Conservation (phyloP, 2,329 filamentous ascomycete genomes). For the Fusarium sp. region DNA sequence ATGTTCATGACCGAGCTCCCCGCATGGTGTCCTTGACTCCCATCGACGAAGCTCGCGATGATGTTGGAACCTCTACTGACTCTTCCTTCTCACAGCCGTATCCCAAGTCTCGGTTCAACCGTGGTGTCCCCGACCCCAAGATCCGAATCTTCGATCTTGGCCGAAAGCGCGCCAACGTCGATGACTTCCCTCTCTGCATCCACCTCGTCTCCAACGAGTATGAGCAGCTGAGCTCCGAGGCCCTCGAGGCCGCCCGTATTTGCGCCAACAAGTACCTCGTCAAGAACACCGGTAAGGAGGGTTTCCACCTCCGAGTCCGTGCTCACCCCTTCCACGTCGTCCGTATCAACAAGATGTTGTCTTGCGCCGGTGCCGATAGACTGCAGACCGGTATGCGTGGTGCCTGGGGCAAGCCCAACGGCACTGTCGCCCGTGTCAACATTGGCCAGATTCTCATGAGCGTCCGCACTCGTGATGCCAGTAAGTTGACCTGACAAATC, state of each 20-base stretch:
- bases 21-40: not conserved
- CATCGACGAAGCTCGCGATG: slow-evolving; percentile 9
- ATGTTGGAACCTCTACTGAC: slow-evolving; percentile 31
- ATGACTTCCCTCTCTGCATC: slow-evolving; percentile 99
- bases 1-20: slow-evolving; percentile 9
- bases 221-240: slow-evolving; percentile 99
- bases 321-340: slow-evolving; percentile 99
- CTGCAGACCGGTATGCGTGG: slow-evolving; percentile 99
- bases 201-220: slow-evolving; percentile 99
- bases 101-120: slow-evolving; percentile 99
- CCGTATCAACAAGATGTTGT: slow-evolving; percentile 99
- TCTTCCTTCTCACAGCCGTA: slow-evolving; percentile 70
- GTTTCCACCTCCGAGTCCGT: slow-evolving; percentile 78
- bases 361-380: slow-evolving; percentile 99
- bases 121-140: slow-evolving; percentile 88
- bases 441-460: slow-evolving; percentile 99
- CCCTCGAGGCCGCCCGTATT: slow-evolving; percentile 99
- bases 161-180: slow-evolving; percentile 97
- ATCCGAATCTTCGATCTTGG: slow-evolving; percentile 99
- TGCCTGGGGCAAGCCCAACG: slow-evolving; percentile 99
- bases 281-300: slow-evolving; percentile 75
- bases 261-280: slow-evolving; percentile 99
- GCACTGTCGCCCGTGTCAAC: slow-evolving; percentile 99
- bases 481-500: slow-evolving; percentile 59
- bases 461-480: slow-evolving; percentile 93